Conservation (phyloP, 108 stramenopile species). For the Stephanodiscus minutulus region DNA sequence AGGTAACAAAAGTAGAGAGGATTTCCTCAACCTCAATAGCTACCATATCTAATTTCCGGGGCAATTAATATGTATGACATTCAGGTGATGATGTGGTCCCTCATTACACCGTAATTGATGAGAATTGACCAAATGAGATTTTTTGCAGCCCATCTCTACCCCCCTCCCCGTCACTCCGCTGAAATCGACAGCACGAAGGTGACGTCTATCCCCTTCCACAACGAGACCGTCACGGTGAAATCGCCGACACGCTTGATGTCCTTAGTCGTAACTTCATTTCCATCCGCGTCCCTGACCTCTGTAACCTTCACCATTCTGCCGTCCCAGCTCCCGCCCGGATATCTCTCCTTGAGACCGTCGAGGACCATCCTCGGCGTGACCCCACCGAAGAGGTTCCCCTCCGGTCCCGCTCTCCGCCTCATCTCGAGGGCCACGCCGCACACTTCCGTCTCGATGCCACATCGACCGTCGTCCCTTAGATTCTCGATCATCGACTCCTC, state of each 20-base stretch:
- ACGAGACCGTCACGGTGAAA: slow-evolving; percentile 50
- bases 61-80: no score
- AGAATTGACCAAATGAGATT: no score
- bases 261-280: slow-evolving; percentile 51
- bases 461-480: slow-evolving; percentile 32
- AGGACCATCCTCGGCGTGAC: slow-evolving; percentile 71
- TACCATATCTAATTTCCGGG: no score
- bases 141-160: no score
- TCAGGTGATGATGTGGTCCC: no score
- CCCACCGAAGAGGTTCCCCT: slow-evolving; percentile 81
- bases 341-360: slow-evolving; percentile 51
- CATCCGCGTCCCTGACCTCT: slow-evolving; percentile 50
- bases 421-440: slow-evolving; percentile 40
- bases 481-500: slow-evolving; percentile 30
- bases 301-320: slow-evolving; percentile 56
- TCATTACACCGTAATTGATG: no score
- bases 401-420: slow-evolving; percentile 67
- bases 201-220: slow-evolving; percentile 58
- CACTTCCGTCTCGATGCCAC: slow-evolving; percentile 22
- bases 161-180: slow-evolving; percentile 29
- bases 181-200: slow-evolving; percentile 52
- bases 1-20: no score
- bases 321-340: slow-evolving; percentile 48
- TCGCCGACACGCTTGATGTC: slow-evolving; percentile 76
- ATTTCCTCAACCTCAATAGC: no score